Percentiles rank a stretch among this genome's conserved stretches.
These are phyloP conservation scores for Rubia occidens DNA, from an alignment of 305 asterid genomes.

Conservation along the genomic window DNA sequence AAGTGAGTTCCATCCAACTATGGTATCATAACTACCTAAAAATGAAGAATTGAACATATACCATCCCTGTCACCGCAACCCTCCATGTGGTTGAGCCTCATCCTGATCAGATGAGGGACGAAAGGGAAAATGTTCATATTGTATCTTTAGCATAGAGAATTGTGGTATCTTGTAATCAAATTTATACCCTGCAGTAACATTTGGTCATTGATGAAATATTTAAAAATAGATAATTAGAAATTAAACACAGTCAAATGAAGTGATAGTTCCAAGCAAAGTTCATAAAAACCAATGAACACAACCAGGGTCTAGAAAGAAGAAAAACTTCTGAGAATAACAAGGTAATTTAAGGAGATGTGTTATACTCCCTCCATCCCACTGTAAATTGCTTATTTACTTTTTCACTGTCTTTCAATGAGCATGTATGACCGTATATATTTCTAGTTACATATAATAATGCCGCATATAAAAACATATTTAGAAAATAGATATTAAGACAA, in stretches of 20 bases:
- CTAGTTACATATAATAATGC: too few relatives aligned
- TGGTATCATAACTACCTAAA: conserved; percentile 6
- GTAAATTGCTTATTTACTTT: neutral
- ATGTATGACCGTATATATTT: too few relatives aligned
- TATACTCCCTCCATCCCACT: neutral
- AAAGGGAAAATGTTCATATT: conserved; percentile 68
- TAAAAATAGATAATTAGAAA: too few relatives aligned
- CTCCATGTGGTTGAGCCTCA: conserved; percentile 27
- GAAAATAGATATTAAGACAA: too few relatives aligned
- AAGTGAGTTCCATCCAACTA: too few relatives aligned
- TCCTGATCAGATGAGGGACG: too few relatives aligned
- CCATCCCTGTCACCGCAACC: conserved; percentile 17
- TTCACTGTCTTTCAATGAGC: too few relatives aligned
- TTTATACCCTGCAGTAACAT: conserved; percentile 48
- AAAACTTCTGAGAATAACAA: neutral
- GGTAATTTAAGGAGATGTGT: neutral
- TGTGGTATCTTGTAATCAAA: conserved; percentile 59
- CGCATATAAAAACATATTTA: too few relatives aligned
- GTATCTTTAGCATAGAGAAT: conserved; percentile 33
- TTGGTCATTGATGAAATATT: neutral
- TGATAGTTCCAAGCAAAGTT: too few relatives aligned
- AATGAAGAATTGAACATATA: neutral
- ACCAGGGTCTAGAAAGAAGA: neutral
- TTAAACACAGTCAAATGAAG: too few relatives aligned
- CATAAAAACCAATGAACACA: neutral